Evolutionary conservation across 345 rosid species (phyloP).

Genomic region (Cardiospermum halicacabum): DNA sequence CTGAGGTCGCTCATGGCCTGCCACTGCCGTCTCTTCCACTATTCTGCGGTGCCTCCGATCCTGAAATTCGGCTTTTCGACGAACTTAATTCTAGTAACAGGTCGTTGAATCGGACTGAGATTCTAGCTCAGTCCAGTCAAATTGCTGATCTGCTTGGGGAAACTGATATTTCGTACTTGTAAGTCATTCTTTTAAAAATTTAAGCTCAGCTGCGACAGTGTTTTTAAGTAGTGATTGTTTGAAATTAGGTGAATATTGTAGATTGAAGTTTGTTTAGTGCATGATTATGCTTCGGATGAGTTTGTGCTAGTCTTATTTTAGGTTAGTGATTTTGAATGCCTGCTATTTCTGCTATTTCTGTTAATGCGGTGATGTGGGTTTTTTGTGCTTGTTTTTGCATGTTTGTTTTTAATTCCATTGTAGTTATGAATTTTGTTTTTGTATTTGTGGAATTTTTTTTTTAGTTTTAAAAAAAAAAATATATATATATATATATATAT

Average conservation of each 20-base stretch:
- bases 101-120: slow-evolving; percentile 59
- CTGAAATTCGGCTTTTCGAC: slow-evolving; percentile 60
- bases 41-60: slow-evolving; percentile 76
- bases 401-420: too few species aligned
- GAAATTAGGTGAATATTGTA: background rate
- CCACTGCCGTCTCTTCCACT: slow-evolving; percentile 89
- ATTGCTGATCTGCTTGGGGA: slow-evolving; percentile 72
- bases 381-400: too few species aligned
- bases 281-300: background rate
- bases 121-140: slow-evolving; percentile 59
- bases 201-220: background rate
- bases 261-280: background rate
- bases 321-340: background rate
- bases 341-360: too few species aligned
- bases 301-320: background rate
- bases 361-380: too few species aligned
- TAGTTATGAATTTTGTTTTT: too few species aligned
- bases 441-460: background rate
- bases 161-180: slow-evolving; percentile 91
- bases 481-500: too few species aligned
- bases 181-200: slow-evolving; percentile 25
- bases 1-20: slow-evolving; percentile 87
- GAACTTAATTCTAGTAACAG: slow-evolving; percentile 32
- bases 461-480: too few species aligned
- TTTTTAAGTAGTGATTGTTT: background rate